A percentile compares a stretch with the other conserved stretches of the same genome.
phyloP scores from a whole-genome alignment of 495 filamentous ascomycete genomes.

The Hypoxylon trugodes region DNA sequence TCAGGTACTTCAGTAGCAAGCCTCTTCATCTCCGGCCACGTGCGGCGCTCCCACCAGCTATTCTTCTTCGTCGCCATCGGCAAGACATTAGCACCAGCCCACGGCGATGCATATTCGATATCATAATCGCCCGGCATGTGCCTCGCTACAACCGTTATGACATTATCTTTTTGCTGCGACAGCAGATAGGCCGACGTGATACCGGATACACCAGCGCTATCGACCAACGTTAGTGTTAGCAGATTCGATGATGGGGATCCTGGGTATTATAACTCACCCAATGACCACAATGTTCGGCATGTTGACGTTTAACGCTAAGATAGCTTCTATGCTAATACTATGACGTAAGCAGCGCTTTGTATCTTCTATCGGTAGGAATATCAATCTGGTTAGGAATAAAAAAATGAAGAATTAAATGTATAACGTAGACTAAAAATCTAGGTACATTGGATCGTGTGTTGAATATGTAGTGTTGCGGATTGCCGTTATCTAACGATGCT shows the following conservation, averaged over 20 bases:
- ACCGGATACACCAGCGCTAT: conserved; percentile 88
- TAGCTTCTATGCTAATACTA: neutral
- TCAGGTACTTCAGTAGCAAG: conserved; percentile 79
- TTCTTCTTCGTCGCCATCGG: conserved; percentile 63
- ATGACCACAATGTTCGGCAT: conserved; percentile 69
- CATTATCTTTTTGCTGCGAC: conserved; percentile 71
- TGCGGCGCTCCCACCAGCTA: conserved; percentile 68
- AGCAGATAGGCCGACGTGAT: conserved; percentile 90
- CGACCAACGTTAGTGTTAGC: conserved; percentile 16
- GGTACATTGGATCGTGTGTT: no score
- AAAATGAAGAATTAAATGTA: no score
- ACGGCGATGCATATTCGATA: conserved; percentile 93
- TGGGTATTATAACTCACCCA: conserved; percentile 58
- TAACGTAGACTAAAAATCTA: no score
- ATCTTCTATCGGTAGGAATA: no score
- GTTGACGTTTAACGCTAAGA: neutral
- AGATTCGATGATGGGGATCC: neutral
- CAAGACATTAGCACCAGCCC: conserved; percentile 92
- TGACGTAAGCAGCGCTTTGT: no score
- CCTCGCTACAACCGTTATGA: conserved; percentile 85
- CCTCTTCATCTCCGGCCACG: conserved; percentile 71
- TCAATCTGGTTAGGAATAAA: no score
- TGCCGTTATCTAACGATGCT: no score
- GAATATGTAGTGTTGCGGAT: no score
- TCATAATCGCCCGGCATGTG: conserved; percentile 99